phyloP scores from a whole-genome alignment of 768 basidiomycete genomes.

The Aureoboletus auriporus region DNA sequence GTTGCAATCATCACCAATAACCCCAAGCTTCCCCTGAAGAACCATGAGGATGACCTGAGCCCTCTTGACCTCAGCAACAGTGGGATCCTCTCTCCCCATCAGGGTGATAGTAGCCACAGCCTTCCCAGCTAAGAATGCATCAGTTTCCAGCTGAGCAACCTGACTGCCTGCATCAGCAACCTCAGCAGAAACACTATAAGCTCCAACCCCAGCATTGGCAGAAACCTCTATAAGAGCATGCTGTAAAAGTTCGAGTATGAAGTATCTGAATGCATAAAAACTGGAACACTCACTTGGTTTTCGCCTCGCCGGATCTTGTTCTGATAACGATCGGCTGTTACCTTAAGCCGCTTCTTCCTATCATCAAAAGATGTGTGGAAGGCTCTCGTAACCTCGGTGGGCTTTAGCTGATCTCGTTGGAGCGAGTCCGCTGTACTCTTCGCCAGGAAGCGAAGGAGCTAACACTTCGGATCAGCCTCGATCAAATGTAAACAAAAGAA shows the following conservation, averaged over 20 bases:
- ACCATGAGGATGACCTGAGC: constrained; percentile 26
- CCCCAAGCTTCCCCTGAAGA: constrained; percentile 31
- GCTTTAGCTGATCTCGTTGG: constrained; percentile 26
- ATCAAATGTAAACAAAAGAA: not conserved
- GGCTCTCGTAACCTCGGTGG: constrained; percentile 19
- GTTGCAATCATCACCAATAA: constrained; percentile 27
- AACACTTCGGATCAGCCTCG: not conserved
- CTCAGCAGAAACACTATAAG: constrained; percentile 20
- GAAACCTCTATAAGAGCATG: constrained; percentile 21
- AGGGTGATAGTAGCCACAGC: constrained; percentile 38
- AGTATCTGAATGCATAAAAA: not conserved
- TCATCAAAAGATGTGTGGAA: constrained; percentile 15
- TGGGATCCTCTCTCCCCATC: constrained; percentile 53
- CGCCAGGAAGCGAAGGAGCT: constrained; percentile 26
- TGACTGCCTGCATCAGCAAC: constrained; percentile 12
- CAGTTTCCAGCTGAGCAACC: constrained; percentile 19
- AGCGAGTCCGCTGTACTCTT: constrained; percentile 23
- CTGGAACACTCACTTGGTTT: constrained; percentile 33
- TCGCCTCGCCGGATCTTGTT: constrained; percentile 28
- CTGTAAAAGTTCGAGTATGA: constrained; percentile 6
- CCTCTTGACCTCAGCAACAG: constrained; percentile 51
- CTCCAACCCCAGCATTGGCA: constrained; percentile 13
- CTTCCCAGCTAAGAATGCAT: constrained; percentile 29
- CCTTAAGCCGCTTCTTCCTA: constrained; percentile 12
- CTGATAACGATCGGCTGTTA: constrained; percentile 27